Base-by-base conservation (phyloP, 257 asterid species). In the Solanum dulcamara region DNA sequence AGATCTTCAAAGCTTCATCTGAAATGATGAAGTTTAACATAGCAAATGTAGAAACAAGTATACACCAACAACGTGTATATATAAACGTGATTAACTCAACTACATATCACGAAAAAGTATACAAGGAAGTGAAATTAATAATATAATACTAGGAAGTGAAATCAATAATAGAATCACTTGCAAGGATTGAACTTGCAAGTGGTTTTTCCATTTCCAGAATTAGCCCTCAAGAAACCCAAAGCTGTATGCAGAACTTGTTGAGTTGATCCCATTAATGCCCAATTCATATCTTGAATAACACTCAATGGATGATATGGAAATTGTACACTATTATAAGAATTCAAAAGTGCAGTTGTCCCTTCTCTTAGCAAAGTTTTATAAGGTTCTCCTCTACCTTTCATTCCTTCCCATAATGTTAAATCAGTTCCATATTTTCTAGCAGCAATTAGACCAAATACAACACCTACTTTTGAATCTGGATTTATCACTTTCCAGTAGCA, bases 311-410 rank as follows among this genome's bases (percentile, higher is more conserved):
- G 89, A 85, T 90, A 94, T 6, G 98, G 98, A 80, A 95, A 97
- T 74, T 88, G 90, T 26, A 89, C 44, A 86, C 93, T 94, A 89
- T 86, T 93, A 87, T 97, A 95, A 11, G 99, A 97, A 86, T 97
- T 97, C 38, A 97, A 91, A 18, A 97, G 92, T 33, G 99, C 97
- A 14, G 99, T 91, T 32, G 92, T 95, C 12, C 93, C 99, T 88
- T 97, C 99, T 80, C 99, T 90, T 37, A 97, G 82, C 62, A 97
- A 94, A 2, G 99, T 97, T 84, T 85, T 87, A 51, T 97, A 95
- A 22, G 99, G 95, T 20, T 97, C 98, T 74, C 98, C 99, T 90
- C 93, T 88, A 22, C 98, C 98, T 11, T 11, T 87, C 94, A 97
- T 82, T 6, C 91, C 94, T 72, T 85, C 85, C 88, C 90, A 85